Conservation (phyloP, 345 rosid species). For the Schrenkiella parvula region DNA sequence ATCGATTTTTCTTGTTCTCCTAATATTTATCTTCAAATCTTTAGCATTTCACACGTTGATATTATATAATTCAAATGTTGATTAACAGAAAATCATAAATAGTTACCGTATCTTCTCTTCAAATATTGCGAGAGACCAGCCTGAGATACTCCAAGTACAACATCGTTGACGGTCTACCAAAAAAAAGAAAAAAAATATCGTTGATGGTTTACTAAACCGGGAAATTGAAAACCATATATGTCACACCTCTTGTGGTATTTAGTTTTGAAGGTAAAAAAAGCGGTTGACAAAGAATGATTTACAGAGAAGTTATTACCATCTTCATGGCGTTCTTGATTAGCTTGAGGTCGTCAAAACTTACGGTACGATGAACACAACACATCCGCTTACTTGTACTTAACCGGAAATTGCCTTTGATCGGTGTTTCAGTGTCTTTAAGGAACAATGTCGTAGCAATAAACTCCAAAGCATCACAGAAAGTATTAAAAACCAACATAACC, state of each 20-base stretch:
- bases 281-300: background rate
- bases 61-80: background rate
- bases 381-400: background rate
- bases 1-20: conserved; percentile 24
- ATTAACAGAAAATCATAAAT: background rate
- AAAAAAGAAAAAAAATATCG: conserved; percentile 17
- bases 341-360: conserved; percentile 56
- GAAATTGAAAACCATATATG: background rate
- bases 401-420: conserved; percentile 40
- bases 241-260: background rate
- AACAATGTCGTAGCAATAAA: conserved; percentile 43
- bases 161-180: conserved; percentile 56
- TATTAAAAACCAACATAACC: conserved; percentile 42
- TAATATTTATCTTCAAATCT: background rate
- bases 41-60: background rate
- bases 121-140: conserved; percentile 63
- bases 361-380: conserved; percentile 44
- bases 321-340: conserved; percentile 29
- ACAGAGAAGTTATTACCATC: conserved; percentile 29
- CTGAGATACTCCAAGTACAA: conserved; percentile 57
- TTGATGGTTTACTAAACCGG: conserved; percentile 38
- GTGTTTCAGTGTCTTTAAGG: conserved; percentile 49
- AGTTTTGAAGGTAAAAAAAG: background rate
- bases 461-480: conserved; percentile 42
- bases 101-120: conserved; percentile 46